phyloP scores from a whole-genome alignment of 2,329 filamentous ascomycete genomes.

The Raffaelea ambrosiae region DNA sequence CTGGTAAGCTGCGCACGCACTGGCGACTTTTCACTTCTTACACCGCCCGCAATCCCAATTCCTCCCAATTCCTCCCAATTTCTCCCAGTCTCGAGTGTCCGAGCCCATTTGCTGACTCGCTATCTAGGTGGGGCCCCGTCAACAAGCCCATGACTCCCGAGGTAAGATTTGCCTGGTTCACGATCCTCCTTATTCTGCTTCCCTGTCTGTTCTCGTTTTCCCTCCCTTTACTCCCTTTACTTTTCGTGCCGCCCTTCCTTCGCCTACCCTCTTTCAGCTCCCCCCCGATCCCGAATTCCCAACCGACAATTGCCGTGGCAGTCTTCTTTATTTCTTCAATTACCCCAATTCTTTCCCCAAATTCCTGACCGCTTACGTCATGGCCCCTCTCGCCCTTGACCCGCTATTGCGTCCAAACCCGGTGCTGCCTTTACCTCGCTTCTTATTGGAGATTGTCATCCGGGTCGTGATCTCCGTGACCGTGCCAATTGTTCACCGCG shows the following conservation, averaged over 20 bases:
- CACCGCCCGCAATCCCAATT: too few species aligned
- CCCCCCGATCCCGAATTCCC: background rate
- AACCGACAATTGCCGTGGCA: constrained; percentile 8
- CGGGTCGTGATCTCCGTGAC: too few species aligned
- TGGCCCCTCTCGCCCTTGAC: background rate
- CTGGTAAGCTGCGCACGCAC: constrained; percentile 49
- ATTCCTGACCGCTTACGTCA: constrained; percentile 1
- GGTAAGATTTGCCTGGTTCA: constrained; percentile 49
- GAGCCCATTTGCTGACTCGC: too few species aligned
- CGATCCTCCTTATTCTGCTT: constrained; percentile 1
- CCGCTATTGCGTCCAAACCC: background rate
- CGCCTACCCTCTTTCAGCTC: background rate
- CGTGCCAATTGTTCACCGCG: too few species aligned
- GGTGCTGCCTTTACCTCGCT: background rate
- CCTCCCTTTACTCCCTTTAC: background rate
- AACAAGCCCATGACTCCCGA: constrained; percentile 98
- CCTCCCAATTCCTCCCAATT: background rate
- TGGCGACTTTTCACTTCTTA: too few species aligned
- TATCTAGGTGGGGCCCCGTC: constrained; percentile 89
- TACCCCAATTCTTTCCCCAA: background rate
- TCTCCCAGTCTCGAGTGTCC: constrained; percentile 1
- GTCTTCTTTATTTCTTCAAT: background rate
- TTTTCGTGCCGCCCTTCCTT: background rate
- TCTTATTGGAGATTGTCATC: background rate
- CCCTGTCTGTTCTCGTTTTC: background rate